Evolutionary conservation across 352 stramenopile species (phyloP), one percentile per base, ranked within the genome.

Genomic region (Phytophthora pinifolia): DNA sequence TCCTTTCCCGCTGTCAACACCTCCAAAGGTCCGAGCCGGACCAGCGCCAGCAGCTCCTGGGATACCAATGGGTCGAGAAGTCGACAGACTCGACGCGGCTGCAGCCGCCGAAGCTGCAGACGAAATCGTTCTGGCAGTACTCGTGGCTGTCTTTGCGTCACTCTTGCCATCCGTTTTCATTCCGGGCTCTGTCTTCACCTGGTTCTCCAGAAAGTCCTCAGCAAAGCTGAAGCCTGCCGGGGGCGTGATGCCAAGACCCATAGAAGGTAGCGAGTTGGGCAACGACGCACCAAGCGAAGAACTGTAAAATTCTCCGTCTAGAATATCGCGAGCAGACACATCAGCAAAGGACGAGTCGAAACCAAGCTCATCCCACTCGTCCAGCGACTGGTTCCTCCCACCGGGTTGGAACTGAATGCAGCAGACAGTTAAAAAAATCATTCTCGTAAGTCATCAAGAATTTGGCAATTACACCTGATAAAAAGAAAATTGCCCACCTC

Each of bases 311-410:
- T 94, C 83, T 4, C 76, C 70, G 32, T 94, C 83, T 15, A 94
- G 54, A 59, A 93, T 83, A 68, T 94, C 83, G 18, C 83, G 77
- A 34, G 76, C 71, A 2, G 78, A 87, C 25, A 86, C 79, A 36
- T 94, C 81, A 1, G 75, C 66, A 61, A 94, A 94, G 3, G 83
- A 73, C 32, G 80, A 89, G 32, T 94, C 83, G 30, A 94, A 94
- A n/a, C 81, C 79, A 18, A 94, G 65, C 42, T 94, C 83, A 46
- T 94, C 84, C 84, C 84, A 94, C 56, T 94, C 84, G 45, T 94
- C 84, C 25, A 94, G 62, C 25, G 82, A 89, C 47, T 94, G 81
- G 37, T 81, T 89, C 12, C 79, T 54, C 53, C 65, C 65, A 14
- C 79, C 70, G 9, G 80, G 72, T 32, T 78, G 79, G 45, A 83